phyloP scores from a whole-genome alignment of 306 rosid genomes.

The peach (Prunus persica) region Prunus_persica_NCBIv2 NC_034009.1:24693501-24694000 shows the following conservation, averaged over 20 bases:
- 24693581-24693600: conserved; percentile 37
- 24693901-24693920: conserved; percentile 40
- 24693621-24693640: conserved; percentile 63
- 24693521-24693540: conserved; percentile 80
- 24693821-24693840: conserved; percentile 48
- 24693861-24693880: conserved; percentile 51
- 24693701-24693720: conserved; percentile 32
- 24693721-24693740: conserved; percentile 49
- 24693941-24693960: conserved; percentile 35
- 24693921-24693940: conserved; percentile 43
- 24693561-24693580: conserved; percentile 44
- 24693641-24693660: conserved; percentile 38
- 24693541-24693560: conserved; percentile 58
- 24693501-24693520: conserved; percentile 58
- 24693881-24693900: conserved; percentile 58
- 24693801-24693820: conserved; percentile 47
- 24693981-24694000: conserved; percentile 36
- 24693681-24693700: conserved; percentile 31
- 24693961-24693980: conserved; percentile 31
- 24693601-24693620: conserved; percentile 57
- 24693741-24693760: conserved; percentile 33
- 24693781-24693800: conserved; percentile 39
- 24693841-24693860: conserved; percentile 35
- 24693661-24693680: conserved; percentile 33
- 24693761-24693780: conserved; percentile 36